Evolutionary conservation across 106 monocot genomes (phyloP).

Genomic region (Dendrobium huoshanense): DNA sequence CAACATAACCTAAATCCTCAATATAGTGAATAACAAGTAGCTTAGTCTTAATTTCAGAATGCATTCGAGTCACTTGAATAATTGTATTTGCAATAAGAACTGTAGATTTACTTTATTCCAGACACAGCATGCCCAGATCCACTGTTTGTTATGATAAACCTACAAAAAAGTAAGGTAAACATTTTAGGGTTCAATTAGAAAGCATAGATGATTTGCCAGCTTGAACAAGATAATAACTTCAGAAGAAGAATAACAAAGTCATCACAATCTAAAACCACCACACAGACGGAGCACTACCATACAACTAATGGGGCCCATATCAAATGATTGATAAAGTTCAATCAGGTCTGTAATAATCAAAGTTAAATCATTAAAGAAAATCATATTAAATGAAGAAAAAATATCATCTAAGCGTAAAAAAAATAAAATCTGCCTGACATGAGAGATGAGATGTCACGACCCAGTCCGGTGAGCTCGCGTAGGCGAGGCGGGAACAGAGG

Average conservation of each 20-base stretch:
- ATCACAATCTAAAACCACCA: neutral
- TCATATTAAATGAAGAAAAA: neutral
- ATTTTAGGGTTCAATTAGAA: constrained; percentile 5
- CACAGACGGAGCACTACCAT: no score
- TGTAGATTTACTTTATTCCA: constrained; percentile 51
- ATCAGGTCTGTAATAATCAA: neutral
- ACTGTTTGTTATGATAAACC: constrained; percentile 88
- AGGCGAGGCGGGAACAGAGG: no score
- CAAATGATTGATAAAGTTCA: neutral
- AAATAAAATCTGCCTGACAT: neutral
- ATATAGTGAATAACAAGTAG: neutral
- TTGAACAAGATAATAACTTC: constrained; percentile 1
- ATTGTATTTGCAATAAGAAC: neutral
- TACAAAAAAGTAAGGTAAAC: constrained; percentile 20
- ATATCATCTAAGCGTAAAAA: neutral
- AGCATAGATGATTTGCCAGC: neutral
- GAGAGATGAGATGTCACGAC: no score
- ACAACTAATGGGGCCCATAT: no score
- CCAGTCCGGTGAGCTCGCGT: no score
- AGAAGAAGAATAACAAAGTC: neutral
- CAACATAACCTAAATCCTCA: neutral
- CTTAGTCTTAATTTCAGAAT: neutral
- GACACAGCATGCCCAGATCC: constrained; percentile 76
- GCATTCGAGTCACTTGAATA: neutral
- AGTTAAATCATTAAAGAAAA: neutral